These are phyloP conservation scores for Suhomyces sp. DNA, from an alignment of 805 yeast species.

Conservation along the genomic window DNA sequence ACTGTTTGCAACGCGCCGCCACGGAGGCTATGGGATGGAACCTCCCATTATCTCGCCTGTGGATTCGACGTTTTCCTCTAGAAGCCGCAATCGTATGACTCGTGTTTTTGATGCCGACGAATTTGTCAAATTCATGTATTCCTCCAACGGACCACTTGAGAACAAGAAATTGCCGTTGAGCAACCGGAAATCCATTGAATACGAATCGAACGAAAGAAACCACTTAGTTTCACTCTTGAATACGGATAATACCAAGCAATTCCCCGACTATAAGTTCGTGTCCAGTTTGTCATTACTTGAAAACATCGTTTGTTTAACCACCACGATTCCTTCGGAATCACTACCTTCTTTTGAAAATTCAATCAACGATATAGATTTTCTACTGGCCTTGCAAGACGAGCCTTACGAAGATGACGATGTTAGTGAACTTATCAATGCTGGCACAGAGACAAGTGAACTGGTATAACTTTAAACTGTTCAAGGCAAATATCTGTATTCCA, in stretches of 20 bases:
- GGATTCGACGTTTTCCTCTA: not conserved
- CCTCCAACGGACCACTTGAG: conserved; percentile 6
- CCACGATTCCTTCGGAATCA: not conserved
- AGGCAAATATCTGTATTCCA: too few species aligned
- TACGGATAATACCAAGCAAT: not conserved
- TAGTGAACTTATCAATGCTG: too few species aligned
- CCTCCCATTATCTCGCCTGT: not conserved
- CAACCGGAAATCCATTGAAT: conserved; percentile 21
- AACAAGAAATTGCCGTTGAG: conserved; percentile 14
- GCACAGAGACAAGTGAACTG: too few species aligned
- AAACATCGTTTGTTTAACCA: conserved; percentile 20
- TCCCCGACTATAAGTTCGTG: conserved; percentile 2
- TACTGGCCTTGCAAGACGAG: conserved; percentile 7
- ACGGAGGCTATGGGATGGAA: too few species aligned
- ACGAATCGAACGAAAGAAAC: conserved; percentile 17
- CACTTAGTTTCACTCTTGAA: conserved; percentile 13
- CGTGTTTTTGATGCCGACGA: conserved; percentile 4
- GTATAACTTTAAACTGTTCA: too few species aligned
- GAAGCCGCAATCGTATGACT: conserved; percentile 1
- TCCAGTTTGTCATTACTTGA: conserved; percentile 19
- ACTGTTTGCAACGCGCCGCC: too few species aligned
- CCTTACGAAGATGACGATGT: conserved; percentile 5
- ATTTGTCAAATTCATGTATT: conserved; percentile 4
- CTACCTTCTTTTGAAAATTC: conserved; percentile 4
- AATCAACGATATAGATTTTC: conserved; percentile 8